Conservation (phyloP, 257 asterid genomes). For the Asclepias syriaca region DNA sequence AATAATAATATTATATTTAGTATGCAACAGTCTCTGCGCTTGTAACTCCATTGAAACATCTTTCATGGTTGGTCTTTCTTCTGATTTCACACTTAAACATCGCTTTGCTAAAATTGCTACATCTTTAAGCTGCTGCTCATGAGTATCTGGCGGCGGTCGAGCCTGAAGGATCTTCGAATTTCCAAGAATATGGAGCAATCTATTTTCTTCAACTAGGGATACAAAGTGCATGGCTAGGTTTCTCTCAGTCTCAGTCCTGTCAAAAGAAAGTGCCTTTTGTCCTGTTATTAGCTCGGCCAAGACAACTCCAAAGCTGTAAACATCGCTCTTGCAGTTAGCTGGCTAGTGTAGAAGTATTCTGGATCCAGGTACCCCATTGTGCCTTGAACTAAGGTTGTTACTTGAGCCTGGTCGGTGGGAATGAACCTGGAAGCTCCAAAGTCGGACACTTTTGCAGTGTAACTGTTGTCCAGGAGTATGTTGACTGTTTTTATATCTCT, state of each 20-base stretch:
- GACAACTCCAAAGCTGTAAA: background rate
- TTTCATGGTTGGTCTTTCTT: constrained; percentile 4
- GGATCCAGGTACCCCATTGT: constrained; percentile 1
- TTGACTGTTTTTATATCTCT: background rate
- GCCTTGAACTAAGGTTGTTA: constrained; percentile 2
- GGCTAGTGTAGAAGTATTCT: background rate
- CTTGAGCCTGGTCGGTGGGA: background rate
- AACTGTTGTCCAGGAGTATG: constrained; percentile 1
- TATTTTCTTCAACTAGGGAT: background rate
- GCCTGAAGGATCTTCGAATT: background rate
- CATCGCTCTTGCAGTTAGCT: constrained; percentile 1
- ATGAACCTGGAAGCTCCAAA: background rate
- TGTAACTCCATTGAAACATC: background rate
- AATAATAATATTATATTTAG: background rate
- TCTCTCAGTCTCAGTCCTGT: background rate
- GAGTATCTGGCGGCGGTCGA: background rate
- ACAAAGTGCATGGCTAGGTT: background rate
- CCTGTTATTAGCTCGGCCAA: background rate
- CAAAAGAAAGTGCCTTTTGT: background rate
- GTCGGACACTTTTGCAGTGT: background rate
- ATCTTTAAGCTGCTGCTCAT: background rate
- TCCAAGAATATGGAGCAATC: background rate
- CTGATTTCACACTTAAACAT: background rate
- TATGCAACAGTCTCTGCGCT: background rate
- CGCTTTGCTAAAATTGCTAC: background rate